phyloP scores from a whole-genome alignment of 2,329 filamentous ascomycete species.

The Pochonia chlamydosporia region DNA sequence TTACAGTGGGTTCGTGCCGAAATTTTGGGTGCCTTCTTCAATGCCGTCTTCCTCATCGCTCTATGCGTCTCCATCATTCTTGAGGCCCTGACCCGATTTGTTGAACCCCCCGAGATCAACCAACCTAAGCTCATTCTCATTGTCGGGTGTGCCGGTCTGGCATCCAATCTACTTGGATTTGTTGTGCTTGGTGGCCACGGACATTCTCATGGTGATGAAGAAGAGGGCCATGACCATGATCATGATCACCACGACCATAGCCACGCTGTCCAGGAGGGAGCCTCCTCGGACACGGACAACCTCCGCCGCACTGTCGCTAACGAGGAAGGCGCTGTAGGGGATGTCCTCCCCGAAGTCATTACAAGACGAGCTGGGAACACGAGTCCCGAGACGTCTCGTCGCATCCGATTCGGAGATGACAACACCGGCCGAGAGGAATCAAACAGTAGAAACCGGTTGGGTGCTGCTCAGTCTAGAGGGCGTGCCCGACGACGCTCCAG shows the following conservation, averaged over 20 bases:
- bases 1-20: slow-evolving; percentile 89
- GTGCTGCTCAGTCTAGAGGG: slow-evolving; percentile 29
- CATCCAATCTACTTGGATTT: slow-evolving; percentile 84
- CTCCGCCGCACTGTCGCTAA: slow-evolving; percentile 41
- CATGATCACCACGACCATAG: slow-evolving; percentile 37
- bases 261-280: slow-evolving; percentile 45
- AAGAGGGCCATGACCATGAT: slow-evolving; percentile 46
- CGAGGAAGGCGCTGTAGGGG: slow-evolving; percentile 51
- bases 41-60: slow-evolving; percentile 94
- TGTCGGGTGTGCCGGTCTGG: slow-evolving; percentile 79
- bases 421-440: slow-evolving; percentile 19
- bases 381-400: slow-evolving; percentile 29
- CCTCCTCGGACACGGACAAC: slow-evolving; percentile 34
- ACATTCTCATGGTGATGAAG: slow-evolving; percentile 65
- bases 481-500: slow-evolving; percentile 39
- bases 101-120: slow-evolving; percentile 82
- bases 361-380: slow-evolving; percentile 44
- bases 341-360: slow-evolving; percentile 57
- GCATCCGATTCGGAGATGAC: slow-evolving; percentile 33
- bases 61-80: slow-evolving; percentile 95
- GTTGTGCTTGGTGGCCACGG: slow-evolving; percentile 90
- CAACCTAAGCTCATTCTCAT: slow-evolving; percentile 84
- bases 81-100: slow-evolving; percentile 85
- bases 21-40: slow-evolving; percentile 92
- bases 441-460: slow-evolving; percentile 23